phyloP scores from a whole-genome alignment of 345 rosid species.

The Litchi chinensis region DNA sequence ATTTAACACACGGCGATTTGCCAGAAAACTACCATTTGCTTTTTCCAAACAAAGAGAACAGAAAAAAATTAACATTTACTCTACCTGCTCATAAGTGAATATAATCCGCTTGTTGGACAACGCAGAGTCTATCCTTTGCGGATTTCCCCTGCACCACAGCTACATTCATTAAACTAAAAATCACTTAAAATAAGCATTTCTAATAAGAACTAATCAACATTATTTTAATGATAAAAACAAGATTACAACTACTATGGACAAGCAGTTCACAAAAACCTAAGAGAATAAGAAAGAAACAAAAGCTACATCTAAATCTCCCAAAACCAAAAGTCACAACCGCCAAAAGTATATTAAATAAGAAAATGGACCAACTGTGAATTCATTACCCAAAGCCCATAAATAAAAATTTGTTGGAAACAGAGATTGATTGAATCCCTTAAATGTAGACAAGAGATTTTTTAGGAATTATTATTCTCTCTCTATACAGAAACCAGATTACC shows the following conservation, averaged over 20 bases:
- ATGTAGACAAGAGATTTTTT: too few relatives aligned
- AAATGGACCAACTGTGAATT: background rate
- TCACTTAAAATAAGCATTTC: background rate
- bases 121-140: constrained; percentile 84
- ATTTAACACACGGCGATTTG: background rate
- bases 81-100: constrained; percentile 94
- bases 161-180: constrained; percentile 11
- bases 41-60: background rate
- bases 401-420: too few relatives aligned
- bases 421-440: too few relatives aligned
- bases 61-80: background rate
- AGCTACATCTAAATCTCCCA: background rate
- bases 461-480: too few relatives aligned
- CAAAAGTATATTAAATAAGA: background rate
- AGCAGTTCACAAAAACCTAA: background rate
- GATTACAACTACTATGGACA: background rate
- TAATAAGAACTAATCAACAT: background rate
- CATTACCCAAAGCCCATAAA: background rate
- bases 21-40: background rate
- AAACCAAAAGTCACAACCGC: background rate
- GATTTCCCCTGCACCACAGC: constrained; percentile 72
- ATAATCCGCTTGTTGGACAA: constrained; percentile 79
- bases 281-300: background rate
- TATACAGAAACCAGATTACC: too few relatives aligned
- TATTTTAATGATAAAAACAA: background rate